Base-by-base conservation (phyloP, 768 basidiomycete species). In the Hygrophoropsis aurantiaca region DNA sequence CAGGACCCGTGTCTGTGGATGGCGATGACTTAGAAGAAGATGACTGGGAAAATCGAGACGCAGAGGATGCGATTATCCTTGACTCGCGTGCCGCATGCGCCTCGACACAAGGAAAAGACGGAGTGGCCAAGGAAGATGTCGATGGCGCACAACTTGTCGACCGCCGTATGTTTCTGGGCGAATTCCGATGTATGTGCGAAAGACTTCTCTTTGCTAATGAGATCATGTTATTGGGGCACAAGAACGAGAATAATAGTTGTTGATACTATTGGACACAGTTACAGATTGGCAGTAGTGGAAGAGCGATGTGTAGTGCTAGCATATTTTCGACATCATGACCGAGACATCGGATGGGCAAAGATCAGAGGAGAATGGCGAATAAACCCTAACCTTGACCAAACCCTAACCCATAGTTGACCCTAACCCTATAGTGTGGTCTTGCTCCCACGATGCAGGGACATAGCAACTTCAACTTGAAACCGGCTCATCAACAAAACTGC, bases 101-200 rank as follows among this genome's bases (percentile, higher is more conserved):
- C 46, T 91, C 89, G 16, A 93, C 89, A 55, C 90, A 93, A 5
- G 90, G 78, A 69, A 93, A 85, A 5, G 65, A 47, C 58, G 68
- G 27, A 67, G 68, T 6, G 44, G 34, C 36, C 18, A 39, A 10
- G 23, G 26, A 43, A 7, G 30, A 24, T 3, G 26, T 1, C 11
- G 42, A 26, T 7, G 36, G 36, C 2, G 30, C 40, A 34, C 20
- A 40, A 7, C 23, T 40, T 10, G 47, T 44, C 6, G 50, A 52
- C 45, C 34, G 13, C 20, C 47, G 40, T 23, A 32, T 30, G 27
- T 13, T 13, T 13, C 27, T 13, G 27, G 13, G 27, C 27, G 27
- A 30, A 13, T 13, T 30, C 27, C 27, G 27, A 13, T 6, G 27
- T 30, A 30, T 7, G 27, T 13, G 27, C 27, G 27, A 30, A 13